Evolutionary conservation across 331 rosid species (phyloP), one percentile per base, ranked within the genome.

Genomic region (Acacia pycnantha): DNA sequence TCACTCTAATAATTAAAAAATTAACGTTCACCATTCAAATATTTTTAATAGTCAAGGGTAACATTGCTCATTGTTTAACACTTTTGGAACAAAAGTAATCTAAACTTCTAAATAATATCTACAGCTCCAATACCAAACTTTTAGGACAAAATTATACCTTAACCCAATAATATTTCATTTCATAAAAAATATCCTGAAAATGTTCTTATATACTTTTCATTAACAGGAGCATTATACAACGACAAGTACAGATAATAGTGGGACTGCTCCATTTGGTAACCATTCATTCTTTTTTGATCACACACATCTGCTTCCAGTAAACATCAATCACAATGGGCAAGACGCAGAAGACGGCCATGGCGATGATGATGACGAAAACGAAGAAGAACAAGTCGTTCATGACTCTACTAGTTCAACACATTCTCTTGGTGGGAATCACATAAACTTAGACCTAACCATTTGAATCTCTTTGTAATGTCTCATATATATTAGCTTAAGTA

Each of bases 371-470:
- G 22, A 19, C 3, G 24, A 53, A 19, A 67, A 81, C 51, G 70
- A 80, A 48, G 33, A 69, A 67, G 54, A 80, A 58, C 73, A 65
- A 22, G 67, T 11, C 24, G 44, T 76, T 8, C 84, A 77, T 33
- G 68, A 27, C 35, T 86, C 90, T 7, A 75, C 90, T 5, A 76
- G 54, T 83, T 87, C 86, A 29, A 73, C 67, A 3, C 79, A 84
- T 18, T 79, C 88, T 29, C 43, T 41, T 40, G 80, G 62, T 18
- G 66, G 58, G 67, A 84, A 73, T 59, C 70, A 77, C 51, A 77
- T 90, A 62, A 92, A 92, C 82, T 87, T 92, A 79, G 93, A 92
- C 86, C 83, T 92, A 74, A 84, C 93, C 40, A 92, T 92, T 53
- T 92, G 80, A 88, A 37, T 71, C 31, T 47, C 24, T 11, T 53